Conservation (phyloP, 257 asterid genomes). For the Solanum verrucosum region DNA sequence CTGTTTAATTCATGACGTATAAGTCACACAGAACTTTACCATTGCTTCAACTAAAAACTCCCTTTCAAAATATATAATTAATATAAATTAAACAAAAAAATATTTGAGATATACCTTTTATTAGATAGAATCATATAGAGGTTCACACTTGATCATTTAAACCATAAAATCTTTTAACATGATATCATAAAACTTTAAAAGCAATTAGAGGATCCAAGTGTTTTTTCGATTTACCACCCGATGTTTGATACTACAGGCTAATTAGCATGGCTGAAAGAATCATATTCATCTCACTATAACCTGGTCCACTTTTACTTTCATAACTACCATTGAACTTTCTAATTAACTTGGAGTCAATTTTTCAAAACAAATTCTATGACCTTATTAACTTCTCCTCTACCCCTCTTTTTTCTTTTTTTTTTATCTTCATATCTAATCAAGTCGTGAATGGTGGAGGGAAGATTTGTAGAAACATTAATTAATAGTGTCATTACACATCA, state of each 20-base stretch:
- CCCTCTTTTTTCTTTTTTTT: background rate
- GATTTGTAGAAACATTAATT: background rate
- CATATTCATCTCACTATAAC: background rate
- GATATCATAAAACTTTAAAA: background rate
- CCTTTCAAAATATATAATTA: background rate
- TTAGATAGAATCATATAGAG: background rate
- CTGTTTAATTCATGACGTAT: too few relatives aligned
- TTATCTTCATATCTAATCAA: slow-evolving; percentile 23
- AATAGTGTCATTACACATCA: background rate
- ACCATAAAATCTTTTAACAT: background rate
- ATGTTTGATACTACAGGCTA: background rate
- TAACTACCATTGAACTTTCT: background rate
- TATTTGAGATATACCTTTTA: background rate
- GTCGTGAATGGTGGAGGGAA: slow-evolving; percentile 56
- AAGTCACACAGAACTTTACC: too few relatives aligned
- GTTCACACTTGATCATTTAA: background rate
- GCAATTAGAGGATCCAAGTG: background rate
- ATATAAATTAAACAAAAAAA: too few relatives aligned
- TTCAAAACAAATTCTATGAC: background rate
- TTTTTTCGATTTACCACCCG: background rate
- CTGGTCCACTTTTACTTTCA: background rate
- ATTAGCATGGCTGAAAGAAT: background rate
- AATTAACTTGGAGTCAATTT: background rate
- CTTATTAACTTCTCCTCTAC: background rate
- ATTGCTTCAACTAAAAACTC: background rate